A percentile compares a stretch with the other conserved stretches of the same genome.
Evolutionary conservation across 2,329 filamentous ascomycete genomes (phyloP).

Genomic region (Trichoderma atrobrunneum): DNA sequence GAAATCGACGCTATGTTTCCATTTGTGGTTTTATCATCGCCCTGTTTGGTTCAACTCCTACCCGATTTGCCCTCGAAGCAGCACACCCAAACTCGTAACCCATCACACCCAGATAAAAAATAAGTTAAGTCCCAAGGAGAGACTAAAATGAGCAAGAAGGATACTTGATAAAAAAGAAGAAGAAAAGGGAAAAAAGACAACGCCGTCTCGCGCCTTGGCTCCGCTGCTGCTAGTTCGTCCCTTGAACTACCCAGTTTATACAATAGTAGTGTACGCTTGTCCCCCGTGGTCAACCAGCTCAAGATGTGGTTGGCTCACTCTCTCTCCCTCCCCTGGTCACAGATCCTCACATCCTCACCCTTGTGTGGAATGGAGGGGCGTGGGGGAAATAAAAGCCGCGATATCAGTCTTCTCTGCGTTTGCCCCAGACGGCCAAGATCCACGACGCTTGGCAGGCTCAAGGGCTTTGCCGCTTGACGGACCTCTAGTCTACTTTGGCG

Average conservation of each 20-base stretch:
- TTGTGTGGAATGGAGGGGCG: background rate
- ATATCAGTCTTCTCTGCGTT: background rate
- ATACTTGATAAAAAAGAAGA: background rate
- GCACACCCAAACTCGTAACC: background rate
- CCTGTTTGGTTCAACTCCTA: constrained; percentile 7
- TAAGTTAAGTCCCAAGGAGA: background rate
- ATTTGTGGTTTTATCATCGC: background rate
- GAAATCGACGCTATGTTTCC: constrained; percentile 1
- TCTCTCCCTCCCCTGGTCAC: background rate
- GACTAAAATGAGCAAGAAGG: background rate
- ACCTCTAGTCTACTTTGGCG: constrained; percentile 67
- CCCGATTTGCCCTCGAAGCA: background rate
- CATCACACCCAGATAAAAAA: background rate
- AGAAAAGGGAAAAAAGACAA: background rate
- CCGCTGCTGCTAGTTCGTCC: background rate
- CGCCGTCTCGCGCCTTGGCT: constrained; percentile 5
- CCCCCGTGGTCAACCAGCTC: background rate
- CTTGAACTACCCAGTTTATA: background rate
- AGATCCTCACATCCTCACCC: background rate
- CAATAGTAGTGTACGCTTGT: constrained; percentile 12
- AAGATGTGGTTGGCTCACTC: background rate
- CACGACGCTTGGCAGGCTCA: background rate
- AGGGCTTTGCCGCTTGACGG: background rate
- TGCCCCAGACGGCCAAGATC: background rate
- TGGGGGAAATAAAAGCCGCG: constrained; percentile 1